Evolutionary conservation across 768 basidiomycete genomes (phyloP), one percentile per base, ranked within the genome.

Genomic region (Suillus sp.): DNA sequence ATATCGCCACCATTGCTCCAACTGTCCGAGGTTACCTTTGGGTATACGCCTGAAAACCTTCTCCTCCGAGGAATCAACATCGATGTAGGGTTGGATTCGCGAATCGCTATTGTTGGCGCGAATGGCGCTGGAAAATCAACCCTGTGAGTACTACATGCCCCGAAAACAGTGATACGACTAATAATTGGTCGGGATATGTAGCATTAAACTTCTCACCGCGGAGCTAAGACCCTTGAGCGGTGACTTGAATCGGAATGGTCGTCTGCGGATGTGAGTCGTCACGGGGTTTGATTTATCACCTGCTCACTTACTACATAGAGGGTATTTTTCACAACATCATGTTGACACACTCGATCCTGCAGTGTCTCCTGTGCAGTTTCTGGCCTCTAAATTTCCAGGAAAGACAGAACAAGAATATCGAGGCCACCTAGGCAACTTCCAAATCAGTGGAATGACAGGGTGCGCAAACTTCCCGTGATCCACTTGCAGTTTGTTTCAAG

Each of bases 91-190:
- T 78, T 97, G n/a, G 97, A 99, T 66, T 95, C 93, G 10, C 83
- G 97, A 63, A 92, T 99, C 64, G 96, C 96, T 4, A 86, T 99
- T 67, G 95, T 99, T 40, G 96, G 96, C 62, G 90, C 95, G 2
- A 96, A 96, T 75, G 95, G 96, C 51, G 91, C 93, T 25, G 96
- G 96, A 78, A 99, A 99, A 78, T 98, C 95, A 20, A 98, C 97
- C 4, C 74, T 98, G 90, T 93, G 70, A 67, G 88, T 20, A 48
- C 56, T n/a, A 10, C 11, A 53, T 59, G 27, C 27, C 20, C 65
- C 48, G 43, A 59, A 57, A 62, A 47, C 62, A n/a, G 13, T 43
- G 35, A n/a, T 62, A 3, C 30, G 6, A 34, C 20, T 53, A 20
- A 53, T 0, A 18, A 30, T 57, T 57, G 56, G 14, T 38, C 4